Percentiles rank a stretch among this genome's conserved stretches.
Conservation (phyloP, 176 grass and related monocot genomes). For the Carex pumila region DNA sequence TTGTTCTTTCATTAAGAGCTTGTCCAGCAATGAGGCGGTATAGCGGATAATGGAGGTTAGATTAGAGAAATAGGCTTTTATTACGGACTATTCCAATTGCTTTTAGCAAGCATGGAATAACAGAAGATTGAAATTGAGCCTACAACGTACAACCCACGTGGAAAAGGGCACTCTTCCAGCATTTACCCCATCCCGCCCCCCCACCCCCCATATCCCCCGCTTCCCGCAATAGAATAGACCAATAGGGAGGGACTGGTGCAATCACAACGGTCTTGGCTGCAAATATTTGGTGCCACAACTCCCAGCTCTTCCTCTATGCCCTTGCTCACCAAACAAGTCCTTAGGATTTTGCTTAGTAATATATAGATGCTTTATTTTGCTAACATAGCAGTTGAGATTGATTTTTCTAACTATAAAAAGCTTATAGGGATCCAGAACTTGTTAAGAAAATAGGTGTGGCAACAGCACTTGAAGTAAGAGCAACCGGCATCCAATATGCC, state of each 20-base stretch:
- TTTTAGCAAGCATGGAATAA: neutral
- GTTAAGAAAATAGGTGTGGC: constrained; percentile 78
- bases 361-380: neutral
- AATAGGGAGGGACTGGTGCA: neutral
- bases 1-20: neutral
- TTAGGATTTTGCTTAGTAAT: neutral
- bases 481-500: constrained; percentile 76
- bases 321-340: neutral
- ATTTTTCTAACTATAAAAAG: neutral
- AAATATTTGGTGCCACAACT: neutral
- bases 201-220: too few relatives aligned
- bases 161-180: too few relatives aligned
- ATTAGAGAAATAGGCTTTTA: neutral
- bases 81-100: neutral
- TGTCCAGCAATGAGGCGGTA: neutral
- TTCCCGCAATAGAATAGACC: neutral
- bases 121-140: neutral
- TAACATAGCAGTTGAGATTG: neutral
- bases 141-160: neutral
- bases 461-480: constrained; percentile 90
- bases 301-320: neutral
- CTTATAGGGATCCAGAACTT: constrained; percentile 63
- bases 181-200: too few relatives aligned
- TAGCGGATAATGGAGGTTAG: neutral
- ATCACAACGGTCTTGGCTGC: neutral